A percentile compares a stretch with the other conserved stretches of the same genome.
These are phyloP conservation scores for Neoconidiobolus thromboides DNA, from an alignment of 371 early-diverging fungal genomes.

Conservation along the genomic window DNA sequence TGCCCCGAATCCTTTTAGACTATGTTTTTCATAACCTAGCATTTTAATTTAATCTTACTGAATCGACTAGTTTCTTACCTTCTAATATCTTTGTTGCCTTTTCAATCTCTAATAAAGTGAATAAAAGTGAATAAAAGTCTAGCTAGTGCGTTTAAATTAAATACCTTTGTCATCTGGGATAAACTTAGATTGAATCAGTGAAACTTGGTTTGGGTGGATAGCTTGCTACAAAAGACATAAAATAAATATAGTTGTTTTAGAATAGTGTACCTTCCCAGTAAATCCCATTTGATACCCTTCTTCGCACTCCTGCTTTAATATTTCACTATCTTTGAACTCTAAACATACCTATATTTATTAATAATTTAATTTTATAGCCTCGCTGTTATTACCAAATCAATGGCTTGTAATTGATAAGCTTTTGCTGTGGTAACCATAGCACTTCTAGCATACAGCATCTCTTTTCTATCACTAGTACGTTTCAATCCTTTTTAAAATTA, in stretches of 20 bases:
- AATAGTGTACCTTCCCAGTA: slow-evolving; percentile 45
- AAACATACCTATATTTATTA: slow-evolving; percentile 46
- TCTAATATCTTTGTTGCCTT: slow-evolving; percentile 16
- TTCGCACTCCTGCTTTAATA: slow-evolving; percentile 53
- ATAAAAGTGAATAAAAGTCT: background rate
- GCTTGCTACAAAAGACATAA: slow-evolving; percentile 34
- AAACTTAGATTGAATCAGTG: slow-evolving; percentile 55
- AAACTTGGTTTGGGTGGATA: slow-evolving; percentile 78
- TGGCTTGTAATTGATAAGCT: slow-evolving; percentile 71
- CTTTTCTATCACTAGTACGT: slow-evolving; percentile 44
- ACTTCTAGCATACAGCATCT: slow-evolving; percentile 64
- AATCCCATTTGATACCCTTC: slow-evolving; percentile 84
- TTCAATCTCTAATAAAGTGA: slow-evolving; percentile 6
- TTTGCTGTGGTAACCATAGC: slow-evolving; percentile 58
- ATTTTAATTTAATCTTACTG: background rate
- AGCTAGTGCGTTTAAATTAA: background rate
- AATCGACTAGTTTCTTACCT: slow-evolving; percentile 8
- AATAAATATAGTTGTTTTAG: no score
- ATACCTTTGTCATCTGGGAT: slow-evolving; percentile 48
- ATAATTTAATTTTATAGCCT: background rate
- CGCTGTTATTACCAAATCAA: slow-evolving; percentile 45
- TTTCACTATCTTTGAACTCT: slow-evolving; percentile 44
- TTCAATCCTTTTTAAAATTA: slow-evolving; percentile 25
- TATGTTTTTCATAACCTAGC: slow-evolving; percentile 34
- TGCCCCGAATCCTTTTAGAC: slow-evolving; percentile 60